Evolutionary conservation across 1,284 basidiomycete genomes (phyloP), one percentile per base, ranked within the genome.

Genomic region (Xerocomus cyaneibrunnescens): DNA sequence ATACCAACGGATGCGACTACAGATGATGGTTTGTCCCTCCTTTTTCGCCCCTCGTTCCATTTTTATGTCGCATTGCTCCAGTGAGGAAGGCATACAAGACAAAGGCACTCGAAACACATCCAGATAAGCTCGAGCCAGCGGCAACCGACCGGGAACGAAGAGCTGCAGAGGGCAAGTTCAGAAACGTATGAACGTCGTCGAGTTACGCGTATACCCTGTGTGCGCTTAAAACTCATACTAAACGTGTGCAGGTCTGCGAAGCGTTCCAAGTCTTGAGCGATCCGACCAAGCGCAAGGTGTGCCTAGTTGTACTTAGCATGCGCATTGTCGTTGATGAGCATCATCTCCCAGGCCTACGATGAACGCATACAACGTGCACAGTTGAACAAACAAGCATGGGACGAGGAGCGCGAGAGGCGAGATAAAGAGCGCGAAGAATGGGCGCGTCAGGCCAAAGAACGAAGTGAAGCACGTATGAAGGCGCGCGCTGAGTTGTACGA

Each of bases 81-180:
- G 84, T 86, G 52, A 78, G 80, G 49, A 81, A 74, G 61, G 84
- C 83, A 3, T 86, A 85, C 66, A 80, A 76, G 57, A 76, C 75
- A 54, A 78, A 76, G 52, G 83, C 78, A 9, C 70, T 86, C 27
- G 78, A 80, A 62, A 86, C 84, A 7, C 84, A 86, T 62, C 84
- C 84, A 10, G 84, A 86, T 59, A 84, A 83, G 59, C 75, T 83
- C 35, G 76, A 77, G 14, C 78, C 76, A 28, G 65, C 65, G 21
- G 76, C 77, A 5, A 74, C 67, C 35, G 71, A 74, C 30, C 66
- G 72, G 45, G 76, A 78, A 48, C 81, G 76, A 61, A 71, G 75
- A 48, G 66, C 61, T 32, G 76, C 83, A 17, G 77, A 80, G 61
- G 74, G 75, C 51, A 73, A 74, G 54, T 86, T 86, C 58, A 66